Conservation (phyloP, 768 basidiomycete genomes). For the Phaeotremella skinneri region DNA sequence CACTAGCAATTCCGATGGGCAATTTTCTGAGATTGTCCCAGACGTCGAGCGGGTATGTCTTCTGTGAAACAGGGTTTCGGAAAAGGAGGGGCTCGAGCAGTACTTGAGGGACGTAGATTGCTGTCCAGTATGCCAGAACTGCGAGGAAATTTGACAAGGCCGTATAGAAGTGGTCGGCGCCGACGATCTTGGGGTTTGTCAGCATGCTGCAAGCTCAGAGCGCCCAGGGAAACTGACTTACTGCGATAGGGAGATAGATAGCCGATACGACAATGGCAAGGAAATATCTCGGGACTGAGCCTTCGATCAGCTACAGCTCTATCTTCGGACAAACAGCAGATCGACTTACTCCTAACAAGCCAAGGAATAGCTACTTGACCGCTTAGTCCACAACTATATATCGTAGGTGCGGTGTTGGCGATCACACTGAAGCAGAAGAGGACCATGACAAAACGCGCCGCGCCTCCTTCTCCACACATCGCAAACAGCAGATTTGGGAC, state of each 20-base stretch:
- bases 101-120: constrained; percentile 42
- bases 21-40: constrained; percentile 38
- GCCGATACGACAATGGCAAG: constrained; percentile 44
- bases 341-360: constrained; percentile 34
- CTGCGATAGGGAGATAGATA: constrained; percentile 44
- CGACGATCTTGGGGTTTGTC: constrained; percentile 30
- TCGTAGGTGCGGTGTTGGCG: constrained; percentile 75
- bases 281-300: constrained; percentile 44
- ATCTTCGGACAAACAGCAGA: background rate
- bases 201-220: background rate
- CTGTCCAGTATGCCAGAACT: constrained; percentile 45
- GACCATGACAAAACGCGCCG: constrained; percentile 48
- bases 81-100: constrained; percentile 45
- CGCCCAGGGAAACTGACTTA: background rate
- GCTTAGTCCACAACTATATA: constrained; percentile 58
- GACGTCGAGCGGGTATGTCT: constrained; percentile 36
- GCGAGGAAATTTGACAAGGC: constrained; percentile 41
- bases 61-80: constrained; percentile 29
- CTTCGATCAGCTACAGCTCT: constrained; percentile 1
- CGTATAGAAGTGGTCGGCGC: constrained; percentile 43
- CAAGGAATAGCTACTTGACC: constrained; percentile 43
- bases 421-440: constrained; percentile 72
- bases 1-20: constrained; percentile 38
- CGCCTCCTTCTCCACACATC: constrained; percentile 39
- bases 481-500: constrained; percentile 44